phyloP scores from a whole-genome alignment of 352 stramenopile species.

The Globisporangium spinosum region DNA sequence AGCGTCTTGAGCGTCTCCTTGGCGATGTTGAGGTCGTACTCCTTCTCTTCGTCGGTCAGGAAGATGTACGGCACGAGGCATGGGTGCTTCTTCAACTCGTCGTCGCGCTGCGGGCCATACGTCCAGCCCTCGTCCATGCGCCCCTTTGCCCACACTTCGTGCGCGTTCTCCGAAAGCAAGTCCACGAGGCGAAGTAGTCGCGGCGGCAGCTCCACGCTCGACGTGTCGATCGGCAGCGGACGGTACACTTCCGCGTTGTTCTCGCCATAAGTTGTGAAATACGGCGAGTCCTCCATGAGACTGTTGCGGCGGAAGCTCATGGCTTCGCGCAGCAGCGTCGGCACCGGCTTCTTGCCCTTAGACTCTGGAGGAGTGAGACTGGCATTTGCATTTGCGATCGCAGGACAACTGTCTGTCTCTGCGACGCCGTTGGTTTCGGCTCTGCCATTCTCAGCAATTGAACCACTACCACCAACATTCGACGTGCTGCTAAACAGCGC shows the following conservation, averaged over 20 bases:
- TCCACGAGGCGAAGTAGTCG: conserved; percentile 72
- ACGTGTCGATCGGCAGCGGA: conserved; percentile 76
- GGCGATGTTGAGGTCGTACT: conserved; percentile 87
- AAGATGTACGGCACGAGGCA: conserved; percentile 88
- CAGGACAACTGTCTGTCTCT: neutral
- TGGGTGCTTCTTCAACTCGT: conserved; percentile 76
- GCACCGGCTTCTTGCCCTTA: conserved; percentile 44
- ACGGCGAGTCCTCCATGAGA: conserved; percentile 76
- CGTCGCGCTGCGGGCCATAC: conserved; percentile 75
- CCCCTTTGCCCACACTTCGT: conserved; percentile 85
- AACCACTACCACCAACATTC: neutral
- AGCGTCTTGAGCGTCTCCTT: conserved; percentile 88
- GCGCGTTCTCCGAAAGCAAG: conserved; percentile 79
- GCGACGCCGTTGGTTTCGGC: neutral
- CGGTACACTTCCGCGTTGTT: conserved; percentile 59
- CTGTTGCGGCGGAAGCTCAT: conserved; percentile 78
- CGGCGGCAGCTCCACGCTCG: conserved; percentile 56
- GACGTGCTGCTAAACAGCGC: neutral
- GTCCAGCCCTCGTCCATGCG: conserved; percentile 88
- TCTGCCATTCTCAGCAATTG: neutral
- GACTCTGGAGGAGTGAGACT: conserved; percentile 18
- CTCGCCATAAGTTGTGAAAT: conserved; percentile 67
- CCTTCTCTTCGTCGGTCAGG: conserved; percentile 86
- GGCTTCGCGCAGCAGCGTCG: conserved; percentile 58
- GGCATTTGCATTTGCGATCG: conserved; percentile 22